Evolutionary conservation across 202 grass and related monocot species (phyloP).

Genomic region (Musa balbisiana): DNA sequence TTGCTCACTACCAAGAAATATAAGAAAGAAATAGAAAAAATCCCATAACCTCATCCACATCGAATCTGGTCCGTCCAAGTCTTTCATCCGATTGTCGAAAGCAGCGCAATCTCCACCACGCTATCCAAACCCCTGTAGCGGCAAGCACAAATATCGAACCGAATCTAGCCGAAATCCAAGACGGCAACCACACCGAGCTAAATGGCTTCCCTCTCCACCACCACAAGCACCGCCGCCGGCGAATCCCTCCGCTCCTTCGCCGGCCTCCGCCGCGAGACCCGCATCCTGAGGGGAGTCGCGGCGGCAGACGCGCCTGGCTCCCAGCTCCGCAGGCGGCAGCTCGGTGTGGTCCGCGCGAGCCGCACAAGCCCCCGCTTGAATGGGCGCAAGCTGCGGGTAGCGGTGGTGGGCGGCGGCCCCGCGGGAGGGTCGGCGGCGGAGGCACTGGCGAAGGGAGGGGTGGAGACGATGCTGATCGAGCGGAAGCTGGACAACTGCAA

Average conservation of each 20-base stretch:
- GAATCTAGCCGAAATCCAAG: not conserved
- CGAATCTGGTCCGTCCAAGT: slow-evolving; percentile 25
- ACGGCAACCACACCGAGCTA: not conserved
- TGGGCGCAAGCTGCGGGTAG: slow-evolving; percentile 61
- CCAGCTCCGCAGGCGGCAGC: slow-evolving; percentile 2
- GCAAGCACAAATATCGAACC: slow-evolving; percentile 19
- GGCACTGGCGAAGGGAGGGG: slow-evolving; percentile 83
- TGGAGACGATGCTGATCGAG: slow-evolving; percentile 92
- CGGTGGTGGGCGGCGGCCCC: slow-evolving; percentile 71
- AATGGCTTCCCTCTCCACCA: slow-evolving; percentile 67
- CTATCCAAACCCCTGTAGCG: slow-evolving; percentile 38
- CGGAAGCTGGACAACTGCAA: slow-evolving; percentile 99
- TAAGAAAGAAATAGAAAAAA: slow-evolving; percentile 24
- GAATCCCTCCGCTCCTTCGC: slow-evolving; percentile 12
- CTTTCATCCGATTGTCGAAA: slow-evolving; percentile 28
- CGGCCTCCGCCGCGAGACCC: slow-evolving; percentile 22
- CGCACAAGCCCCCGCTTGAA: slow-evolving; percentile 57
- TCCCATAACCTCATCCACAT: slow-evolving; percentile 58
- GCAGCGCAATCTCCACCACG: slow-evolving; percentile 42
- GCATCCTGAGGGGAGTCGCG: not conserved
- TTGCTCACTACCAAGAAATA: not conserved
- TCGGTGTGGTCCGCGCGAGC: slow-evolving; percentile 38
- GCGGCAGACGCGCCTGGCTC: not conserved
- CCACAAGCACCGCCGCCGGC: slow-evolving; percentile 34
- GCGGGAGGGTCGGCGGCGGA: slow-evolving; percentile 76